Percentiles rank a stretch among this genome's conserved stretches.
These are phyloP conservation scores for Ulmus americana DNA, from an alignment of 331 rosid genomes.

Conservation along the genomic window DNA sequence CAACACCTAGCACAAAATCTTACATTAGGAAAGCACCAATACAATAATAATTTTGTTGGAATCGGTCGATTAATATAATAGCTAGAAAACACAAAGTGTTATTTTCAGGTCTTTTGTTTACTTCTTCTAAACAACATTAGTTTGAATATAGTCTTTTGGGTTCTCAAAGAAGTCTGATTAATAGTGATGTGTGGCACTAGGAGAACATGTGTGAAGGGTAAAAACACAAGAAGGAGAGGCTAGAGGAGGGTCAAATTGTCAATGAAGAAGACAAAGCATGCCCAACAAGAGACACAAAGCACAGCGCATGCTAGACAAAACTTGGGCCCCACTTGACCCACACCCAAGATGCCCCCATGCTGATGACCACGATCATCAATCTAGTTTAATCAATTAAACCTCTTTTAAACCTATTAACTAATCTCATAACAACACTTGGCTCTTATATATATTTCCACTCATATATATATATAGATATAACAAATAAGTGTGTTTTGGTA, in stretches of 20 bases:
- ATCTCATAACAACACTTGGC: neutral
- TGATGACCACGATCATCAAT: conserved; percentile 18
- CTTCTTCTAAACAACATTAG: no score
- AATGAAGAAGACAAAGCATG: conserved; percentile 77
- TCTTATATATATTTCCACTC: neutral
- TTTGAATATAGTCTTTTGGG: neutral
- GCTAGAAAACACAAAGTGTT: neutral
- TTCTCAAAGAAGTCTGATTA: conserved; percentile 4
- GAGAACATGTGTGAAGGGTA: conserved; percentile 4
- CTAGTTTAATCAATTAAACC: neutral
- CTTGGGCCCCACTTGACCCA: conserved; percentile 60
- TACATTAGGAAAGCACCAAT: neutral
- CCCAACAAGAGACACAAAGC: conserved; percentile 49
- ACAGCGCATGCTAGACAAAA: conserved; percentile 83
- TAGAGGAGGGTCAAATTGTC: conserved; percentile 23
- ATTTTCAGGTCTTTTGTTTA: neutral
- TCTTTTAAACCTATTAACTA: neutral
- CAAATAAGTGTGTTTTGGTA: no score
- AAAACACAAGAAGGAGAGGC: neutral
- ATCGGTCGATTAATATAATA: neutral
- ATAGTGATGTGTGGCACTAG: conserved; percentile 11
- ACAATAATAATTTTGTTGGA: neutral
- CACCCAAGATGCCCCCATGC: conserved; percentile 34
- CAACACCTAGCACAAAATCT: conserved; percentile 10
- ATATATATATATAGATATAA: no score